phyloP scores from a whole-genome alignment of 768 basidiomycete genomes.

The Hericium erinaceus region DNA sequence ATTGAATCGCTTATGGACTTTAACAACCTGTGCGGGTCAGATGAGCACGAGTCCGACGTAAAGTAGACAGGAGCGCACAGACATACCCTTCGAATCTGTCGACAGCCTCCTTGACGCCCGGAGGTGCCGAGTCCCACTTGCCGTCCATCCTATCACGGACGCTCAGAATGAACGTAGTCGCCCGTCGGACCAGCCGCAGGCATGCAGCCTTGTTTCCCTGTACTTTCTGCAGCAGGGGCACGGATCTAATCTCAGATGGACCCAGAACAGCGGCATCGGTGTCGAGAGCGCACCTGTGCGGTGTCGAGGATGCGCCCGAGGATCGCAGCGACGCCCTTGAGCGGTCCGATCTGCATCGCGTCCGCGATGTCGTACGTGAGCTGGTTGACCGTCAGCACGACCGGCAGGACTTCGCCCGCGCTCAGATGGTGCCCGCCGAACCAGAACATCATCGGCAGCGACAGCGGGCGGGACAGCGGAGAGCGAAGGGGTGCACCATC shows the following conservation, averaged over 20 bases:
- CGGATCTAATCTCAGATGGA: too few species aligned
- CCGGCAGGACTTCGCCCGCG: neutral
- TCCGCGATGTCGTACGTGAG: conserved; percentile 1
- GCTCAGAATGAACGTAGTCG: conserved; percentile 3
- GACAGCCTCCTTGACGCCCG: conserved; percentile 1
- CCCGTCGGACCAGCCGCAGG: conserved; percentile 1
- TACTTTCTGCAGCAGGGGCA: neutral
- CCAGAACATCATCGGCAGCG: neutral
- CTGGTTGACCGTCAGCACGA: neutral
- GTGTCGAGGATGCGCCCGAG: neutral
- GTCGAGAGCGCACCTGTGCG: neutral
- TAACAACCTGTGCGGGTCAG: conserved; percentile 1
- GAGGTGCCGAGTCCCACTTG: conserved; percentile 3
- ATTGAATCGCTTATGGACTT: conserved; percentile 3
- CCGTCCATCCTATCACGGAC: conserved; percentile 6
- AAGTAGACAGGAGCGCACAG: neutral
- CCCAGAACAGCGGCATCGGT: neutral
- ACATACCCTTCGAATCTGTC: conserved; percentile 2
- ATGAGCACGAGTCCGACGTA: neutral
- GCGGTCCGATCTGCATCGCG: conserved; percentile 1
- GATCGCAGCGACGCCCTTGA: neutral
- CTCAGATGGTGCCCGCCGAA: neutral
- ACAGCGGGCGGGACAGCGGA: too few species aligned
- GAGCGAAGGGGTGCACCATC: too few species aligned
- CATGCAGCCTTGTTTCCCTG: conserved; percentile 4